phyloP scores from a whole-genome alignment of 2,329 filamentous ascomycete species.

The Aspergillus transmontanensis region DNA sequence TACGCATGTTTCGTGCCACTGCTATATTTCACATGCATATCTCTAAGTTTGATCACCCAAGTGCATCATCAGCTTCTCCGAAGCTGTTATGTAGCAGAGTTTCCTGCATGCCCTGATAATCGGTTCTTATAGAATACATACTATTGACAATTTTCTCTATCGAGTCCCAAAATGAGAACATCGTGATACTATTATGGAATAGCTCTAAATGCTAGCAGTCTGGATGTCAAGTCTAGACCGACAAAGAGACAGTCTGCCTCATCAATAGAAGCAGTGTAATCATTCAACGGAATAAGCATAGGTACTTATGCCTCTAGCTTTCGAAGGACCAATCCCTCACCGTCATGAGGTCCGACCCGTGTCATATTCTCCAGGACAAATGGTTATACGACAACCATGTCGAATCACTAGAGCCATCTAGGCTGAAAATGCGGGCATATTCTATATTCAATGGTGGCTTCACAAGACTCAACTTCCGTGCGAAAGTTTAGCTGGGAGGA shows the following conservation, averaged over 20 bases:
- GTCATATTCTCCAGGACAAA: neutral
- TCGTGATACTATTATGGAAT: neutral
- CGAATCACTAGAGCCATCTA: neutral
- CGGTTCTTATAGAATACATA: neutral
- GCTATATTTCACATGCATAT: slow-evolving; percentile 13
- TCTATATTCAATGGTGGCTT: neutral
- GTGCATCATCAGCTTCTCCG: neutral
- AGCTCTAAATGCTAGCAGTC: neutral
- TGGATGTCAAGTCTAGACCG: neutral
- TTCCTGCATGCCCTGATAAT: neutral
- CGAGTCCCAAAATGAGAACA: neutral
- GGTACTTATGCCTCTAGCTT: neutral
- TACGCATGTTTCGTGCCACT: slow-evolving; percentile 10
- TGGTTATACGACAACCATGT: neutral
- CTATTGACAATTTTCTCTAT: neutral
- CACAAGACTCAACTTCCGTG: neutral
- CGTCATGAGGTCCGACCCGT: neutral
- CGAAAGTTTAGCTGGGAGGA: neutral
- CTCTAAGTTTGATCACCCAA: slow-evolving; percentile 10
- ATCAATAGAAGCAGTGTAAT: neutral
- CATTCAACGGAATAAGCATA: neutral
- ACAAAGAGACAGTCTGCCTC: neutral
- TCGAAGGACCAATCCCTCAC: too few species aligned
- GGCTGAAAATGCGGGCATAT: neutral
- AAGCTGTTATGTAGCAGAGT: neutral